These are phyloP conservation scores for Sporothrix mexicana DNA, from an alignment of 2,329 filamentous ascomycete genomes.

Conservation along the genomic window DNA sequence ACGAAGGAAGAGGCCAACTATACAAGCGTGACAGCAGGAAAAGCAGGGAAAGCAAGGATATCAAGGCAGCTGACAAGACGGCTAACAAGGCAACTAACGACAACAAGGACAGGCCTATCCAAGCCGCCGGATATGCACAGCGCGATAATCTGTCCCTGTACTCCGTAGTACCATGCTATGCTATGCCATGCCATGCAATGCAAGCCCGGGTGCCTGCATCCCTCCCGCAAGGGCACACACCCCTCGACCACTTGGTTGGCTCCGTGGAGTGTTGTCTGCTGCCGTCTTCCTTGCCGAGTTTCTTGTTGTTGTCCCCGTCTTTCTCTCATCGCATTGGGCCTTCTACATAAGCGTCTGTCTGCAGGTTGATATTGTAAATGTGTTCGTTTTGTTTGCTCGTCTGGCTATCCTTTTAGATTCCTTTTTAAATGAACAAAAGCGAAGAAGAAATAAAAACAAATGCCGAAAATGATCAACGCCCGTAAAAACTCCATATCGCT, in stretches of 20 bases:
- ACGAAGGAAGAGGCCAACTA: neutral
- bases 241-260: neutral
- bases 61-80: too few species aligned
- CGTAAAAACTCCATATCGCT: neutral
- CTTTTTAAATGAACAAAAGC: neutral
- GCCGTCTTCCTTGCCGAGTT: neutral
- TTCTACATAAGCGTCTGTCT: neutral
- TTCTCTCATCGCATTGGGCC: neutral
- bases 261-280: neutral
- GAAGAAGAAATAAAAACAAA: neutral
- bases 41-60: neutral
- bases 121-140: slow-evolving; percentile 1
- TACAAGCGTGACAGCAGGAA: neutral
- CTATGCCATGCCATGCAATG: neutral
- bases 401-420: neutral
- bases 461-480: neutral
- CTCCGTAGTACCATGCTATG: too few species aligned
- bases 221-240: neutral
- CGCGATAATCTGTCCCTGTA: neutral
- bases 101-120: neutral
- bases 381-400: neutral
- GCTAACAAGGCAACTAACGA: neutral
- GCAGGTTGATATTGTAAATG: neutral
- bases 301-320: neutral
- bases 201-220: slow-evolving; percentile 4